Conservation (phyloP, 1,284 basidiomycete species). For the Pseudozyma tsukubaensis region DNA sequence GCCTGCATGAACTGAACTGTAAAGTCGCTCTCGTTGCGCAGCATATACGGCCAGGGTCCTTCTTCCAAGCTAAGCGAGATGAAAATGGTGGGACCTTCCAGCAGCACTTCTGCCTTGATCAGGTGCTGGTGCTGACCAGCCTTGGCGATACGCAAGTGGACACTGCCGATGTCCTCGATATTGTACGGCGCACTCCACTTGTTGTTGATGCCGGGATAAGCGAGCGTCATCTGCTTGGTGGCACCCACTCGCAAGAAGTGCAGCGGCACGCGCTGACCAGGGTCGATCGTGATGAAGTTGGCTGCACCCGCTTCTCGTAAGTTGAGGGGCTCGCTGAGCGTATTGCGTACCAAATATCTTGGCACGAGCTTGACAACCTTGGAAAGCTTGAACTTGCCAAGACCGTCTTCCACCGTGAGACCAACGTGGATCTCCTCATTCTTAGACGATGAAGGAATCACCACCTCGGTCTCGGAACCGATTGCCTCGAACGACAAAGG, state of each 20-base stretch:
- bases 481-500: conserved; percentile 78
- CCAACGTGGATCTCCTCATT: conserved; percentile 87
- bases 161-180: conserved; percentile 87
- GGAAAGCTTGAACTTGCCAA: conserved; percentile 90
- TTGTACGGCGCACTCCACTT: conserved; percentile 92
- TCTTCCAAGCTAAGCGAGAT: conserved; percentile 78
- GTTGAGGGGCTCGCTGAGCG: conserved; percentile 77
- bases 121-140: conserved; percentile 72
- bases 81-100: conserved; percentile 91
- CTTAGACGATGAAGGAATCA: conserved; percentile 77
- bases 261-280: conserved; percentile 77
- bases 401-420: conserved; percentile 89
- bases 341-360: conserved; percentile 90
- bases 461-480: conserved; percentile 86
- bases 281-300: conserved; percentile 67
- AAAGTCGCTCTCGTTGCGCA: conserved; percentile 89
- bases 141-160: conserved; percentile 78
- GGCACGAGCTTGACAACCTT: conserved; percentile 94
- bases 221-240: conserved; percentile 77
- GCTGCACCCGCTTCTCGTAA: conserved; percentile 84
- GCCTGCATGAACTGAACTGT: conserved; percentile 79
- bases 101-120: conserved; percentile 83
- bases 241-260: conserved; percentile 76
- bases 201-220: conserved; percentile 84
- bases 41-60: conserved; percentile 84